Evolutionary conservation across 78 protist species (phyloP), one percentile per base, ranked within the genome.

Genomic region (Planoprotostelium fungivorum): DNA sequence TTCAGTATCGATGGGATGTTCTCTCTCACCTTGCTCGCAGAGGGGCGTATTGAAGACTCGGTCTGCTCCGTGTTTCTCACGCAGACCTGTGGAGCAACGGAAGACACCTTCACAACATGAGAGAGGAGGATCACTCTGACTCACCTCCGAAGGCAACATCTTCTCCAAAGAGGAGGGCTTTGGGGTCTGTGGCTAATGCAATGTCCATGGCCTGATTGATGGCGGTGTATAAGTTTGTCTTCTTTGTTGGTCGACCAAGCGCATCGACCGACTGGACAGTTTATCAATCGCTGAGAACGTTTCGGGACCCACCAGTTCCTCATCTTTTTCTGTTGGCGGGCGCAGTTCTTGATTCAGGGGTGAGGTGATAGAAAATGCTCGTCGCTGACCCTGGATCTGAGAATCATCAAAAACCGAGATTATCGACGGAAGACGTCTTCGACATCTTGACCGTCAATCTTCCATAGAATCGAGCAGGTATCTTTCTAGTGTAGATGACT

Each of bases 71-170:
- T 95, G 95, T 91, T 95, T 90, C 37, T 93, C 94, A 1, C 91
- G 87, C 37, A 98, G 94, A 36, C 93, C 98, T 86, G 90, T 87
- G 10, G 99, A 84, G 89, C 96, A 93, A 36, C 99, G 95, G 92
- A 98, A 98, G n/a, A 98, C 99, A 93, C 73, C 73, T 51, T 51
- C 73, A 51, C 5, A 51, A 51, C 5, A 51, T 51, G 73, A 16
- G 31, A 25, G 73, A n/a, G 5, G 73, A 51, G 5, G 5, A 51
- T 51, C 16, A 51, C 16, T 16, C 5, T 25, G 16, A 16, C 73
- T 0, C 16, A 51, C 99, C 99, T 34, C 99, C 99, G 83, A 98
- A 98, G 29, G 97, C 99, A 28, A 98, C 99, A 88, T 98, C 99
- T 36, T 98, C 99, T 35, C 99, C 99, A 86, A 97, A 97, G 5